These are phyloP conservation scores for Candida namnaoensis DNA, from an alignment of 805 yeast species.

Conservation along the genomic window DNA sequence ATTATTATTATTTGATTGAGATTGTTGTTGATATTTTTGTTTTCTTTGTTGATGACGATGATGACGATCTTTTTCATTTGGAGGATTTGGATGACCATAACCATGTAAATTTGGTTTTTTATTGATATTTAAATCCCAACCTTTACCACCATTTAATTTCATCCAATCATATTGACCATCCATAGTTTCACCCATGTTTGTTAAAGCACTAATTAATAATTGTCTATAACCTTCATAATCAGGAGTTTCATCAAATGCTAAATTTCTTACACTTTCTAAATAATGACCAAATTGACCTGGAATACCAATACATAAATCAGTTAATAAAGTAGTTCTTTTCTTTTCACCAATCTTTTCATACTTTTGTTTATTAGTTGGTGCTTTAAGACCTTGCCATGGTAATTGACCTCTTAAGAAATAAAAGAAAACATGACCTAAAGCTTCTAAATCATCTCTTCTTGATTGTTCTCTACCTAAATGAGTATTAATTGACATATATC, in stretches of 20 bases:
- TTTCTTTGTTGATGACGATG: slow-evolving; percentile 18
- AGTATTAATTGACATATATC: slow-evolving; percentile 86
- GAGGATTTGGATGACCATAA: slow-evolving; percentile 65
- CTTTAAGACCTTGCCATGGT: slow-evolving; percentile 90
- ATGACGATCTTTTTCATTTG: slow-evolving; percentile 19
- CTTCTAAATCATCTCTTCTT: slow-evolving; percentile 76
- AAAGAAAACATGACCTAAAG: slow-evolving; percentile 75
- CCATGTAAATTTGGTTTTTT: slow-evolving; percentile 78
- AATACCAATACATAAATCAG: slow-evolving; percentile 49
- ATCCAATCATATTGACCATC: slow-evolving; percentile 78
- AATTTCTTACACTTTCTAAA: slow-evolving; percentile 54
- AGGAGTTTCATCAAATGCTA: slow-evolving; percentile 75
- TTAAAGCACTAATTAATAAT: slow-evolving; percentile 51
- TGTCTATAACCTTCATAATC: slow-evolving; percentile 61
- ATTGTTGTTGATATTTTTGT: slow-evolving; percentile 17
- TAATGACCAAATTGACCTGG: slow-evolving; percentile 73
- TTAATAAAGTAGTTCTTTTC: slow-evolving; percentile 61
- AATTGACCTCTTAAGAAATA: slow-evolving; percentile 71
- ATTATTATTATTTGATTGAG: not conserved
- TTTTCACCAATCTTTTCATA: slow-evolving; percentile 81
- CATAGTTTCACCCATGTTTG: slow-evolving; percentile 46
- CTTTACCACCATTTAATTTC: slow-evolving; percentile 69
- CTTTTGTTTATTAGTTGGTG: slow-evolving; percentile 76
- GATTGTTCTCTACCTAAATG: slow-evolving; percentile 80
- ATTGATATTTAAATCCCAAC: slow-evolving; percentile 72